phyloP scores from a whole-genome alignment of 768 basidiomycete species.

The Panus rudis region DNA sequence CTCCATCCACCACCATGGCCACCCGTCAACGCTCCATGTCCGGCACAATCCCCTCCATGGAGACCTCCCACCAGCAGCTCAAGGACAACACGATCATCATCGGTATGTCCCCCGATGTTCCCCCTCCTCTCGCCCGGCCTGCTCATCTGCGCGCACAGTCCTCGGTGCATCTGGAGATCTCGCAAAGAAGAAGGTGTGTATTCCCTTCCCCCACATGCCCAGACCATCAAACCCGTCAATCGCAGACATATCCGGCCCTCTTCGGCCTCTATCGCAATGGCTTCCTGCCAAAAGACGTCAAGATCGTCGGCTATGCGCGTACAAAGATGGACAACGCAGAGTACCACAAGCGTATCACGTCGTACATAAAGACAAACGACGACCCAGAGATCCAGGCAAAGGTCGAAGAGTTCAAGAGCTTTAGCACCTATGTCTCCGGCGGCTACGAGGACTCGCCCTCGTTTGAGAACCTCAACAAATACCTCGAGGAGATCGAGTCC shows the following conservation, averaged over 20 bases:
- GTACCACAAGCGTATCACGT: slow-evolving; percentile 76
- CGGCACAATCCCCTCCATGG: slow-evolving; percentile 89
- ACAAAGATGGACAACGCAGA: slow-evolving; percentile 88
- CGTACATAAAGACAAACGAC: slow-evolving; percentile 80
- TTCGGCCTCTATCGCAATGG: slow-evolving; percentile 80
- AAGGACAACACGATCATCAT: slow-evolving; percentile 86
- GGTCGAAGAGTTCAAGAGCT: slow-evolving; percentile 77
- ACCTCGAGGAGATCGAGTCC: slow-evolving; percentile 73
- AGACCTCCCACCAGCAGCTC: slow-evolving; percentile 60
- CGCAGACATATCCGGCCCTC: slow-evolving; percentile 89
- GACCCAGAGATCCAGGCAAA: slow-evolving; percentile 48
- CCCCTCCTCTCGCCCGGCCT: slow-evolving; percentile 4
- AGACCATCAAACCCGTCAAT: background rate
- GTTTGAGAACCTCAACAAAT: slow-evolving; percentile 70
- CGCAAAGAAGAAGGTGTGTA: slow-evolving; percentile 90
- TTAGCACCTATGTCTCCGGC: slow-evolving; percentile 79
- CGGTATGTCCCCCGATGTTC: slow-evolving; percentile 42
- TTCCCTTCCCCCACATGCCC: background rate
- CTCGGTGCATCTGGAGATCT: slow-evolving; percentile 96
- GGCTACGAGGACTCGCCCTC: slow-evolving; percentile 80
- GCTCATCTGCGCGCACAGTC: slow-evolving; percentile 38
- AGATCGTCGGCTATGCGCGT: slow-evolving; percentile 94
- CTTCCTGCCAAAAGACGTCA: slow-evolving; percentile 75
- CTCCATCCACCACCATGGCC: slow-evolving; percentile 17
- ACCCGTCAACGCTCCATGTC: slow-evolving; percentile 48